These are phyloP conservation scores for Cicer bijugum DNA, from an alignment of 306 rosid genomes.

Conservation along the genomic window DNA sequence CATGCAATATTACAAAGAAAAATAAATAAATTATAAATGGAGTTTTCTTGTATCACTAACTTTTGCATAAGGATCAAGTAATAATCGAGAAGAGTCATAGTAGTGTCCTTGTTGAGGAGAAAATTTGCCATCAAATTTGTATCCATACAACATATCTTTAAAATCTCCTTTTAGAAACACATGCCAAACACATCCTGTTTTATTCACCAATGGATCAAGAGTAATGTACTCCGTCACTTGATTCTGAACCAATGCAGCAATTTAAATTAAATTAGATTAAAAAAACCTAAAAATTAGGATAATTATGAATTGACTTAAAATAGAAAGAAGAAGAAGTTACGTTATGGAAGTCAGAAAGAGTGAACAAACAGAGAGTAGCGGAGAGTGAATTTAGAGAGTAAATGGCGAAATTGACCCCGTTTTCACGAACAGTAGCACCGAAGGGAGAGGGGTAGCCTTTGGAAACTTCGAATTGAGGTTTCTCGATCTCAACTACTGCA, in stretches of 20 bases:
- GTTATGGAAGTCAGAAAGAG: slow-evolving; percentile 64
- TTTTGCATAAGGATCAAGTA: slow-evolving; percentile 92
- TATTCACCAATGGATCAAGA: slow-evolving; percentile 71
- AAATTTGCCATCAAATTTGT: slow-evolving; percentile 76
- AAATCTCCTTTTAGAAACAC: slow-evolving; percentile 82
- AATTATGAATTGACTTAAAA: neutral
- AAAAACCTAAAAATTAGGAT: neutral
- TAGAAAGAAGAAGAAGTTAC: slow-evolving; percentile 39
- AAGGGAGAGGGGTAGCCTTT: slow-evolving; percentile 65
- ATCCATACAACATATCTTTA: slow-evolving; percentile 77
- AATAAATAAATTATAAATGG: neutral
- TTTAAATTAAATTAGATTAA: neutral
- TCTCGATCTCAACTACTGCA: slow-evolving; percentile 44
- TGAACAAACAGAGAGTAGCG: slow-evolving; percentile 74
- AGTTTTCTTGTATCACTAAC: slow-evolving; percentile 51
- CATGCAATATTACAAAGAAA: slow-evolving; percentile 16
- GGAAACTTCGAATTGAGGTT: slow-evolving; percentile 53
- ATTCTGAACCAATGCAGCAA: slow-evolving; percentile 51
- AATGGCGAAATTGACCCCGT: slow-evolving; percentile 79
- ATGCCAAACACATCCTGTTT: slow-evolving; percentile 92
- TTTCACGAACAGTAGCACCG: slow-evolving; percentile 70
- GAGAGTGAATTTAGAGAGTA: slow-evolving; percentile 67
- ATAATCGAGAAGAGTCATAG: slow-evolving; percentile 67
- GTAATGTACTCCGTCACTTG: slow-evolving; percentile 67
- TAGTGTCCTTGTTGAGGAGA: slow-evolving; percentile 73